phyloP scores from a whole-genome alignment of 208 protist genomes.

The Wallacemonas collosoma region DNA sequence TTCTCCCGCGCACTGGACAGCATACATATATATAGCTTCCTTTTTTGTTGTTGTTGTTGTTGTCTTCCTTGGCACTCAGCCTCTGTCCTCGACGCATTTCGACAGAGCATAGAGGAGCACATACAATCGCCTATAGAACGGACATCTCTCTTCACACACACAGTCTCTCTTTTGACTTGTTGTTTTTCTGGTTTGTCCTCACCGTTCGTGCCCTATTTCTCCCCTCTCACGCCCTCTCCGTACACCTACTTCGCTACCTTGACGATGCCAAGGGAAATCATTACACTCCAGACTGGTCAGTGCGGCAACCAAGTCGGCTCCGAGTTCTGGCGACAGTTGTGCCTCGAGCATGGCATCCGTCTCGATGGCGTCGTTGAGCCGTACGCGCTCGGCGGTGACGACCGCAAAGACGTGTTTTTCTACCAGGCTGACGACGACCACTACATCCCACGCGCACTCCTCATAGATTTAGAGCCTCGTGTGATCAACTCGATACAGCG shows the following conservation, averaged over 20 bases:
- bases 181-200: no score
- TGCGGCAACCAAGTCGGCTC: slow-evolving; percentile 97
- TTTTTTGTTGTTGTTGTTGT: no score
- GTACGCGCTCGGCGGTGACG: slow-evolving; percentile 92
- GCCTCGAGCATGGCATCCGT: slow-evolving; percentile 98
- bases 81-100: no score
- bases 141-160: no score
- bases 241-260: background rate
- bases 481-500: slow-evolving; percentile 96
- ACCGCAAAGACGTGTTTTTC: slow-evolving; percentile 99
- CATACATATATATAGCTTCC: no score
- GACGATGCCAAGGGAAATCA: slow-evolving; percentile 99
- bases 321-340: slow-evolving; percentile 99
- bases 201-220: background rate
- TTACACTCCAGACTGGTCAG: slow-evolving; percentile 99
- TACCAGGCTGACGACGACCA: slow-evolving; percentile 99
- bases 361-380: slow-evolving; percentile 95
- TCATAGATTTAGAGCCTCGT: slow-evolving; percentile 99
- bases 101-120: no score
- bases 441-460: slow-evolving; percentile 99
- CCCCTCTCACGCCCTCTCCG: slow-evolving; percentile 2
- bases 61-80: no score
- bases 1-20: no score
- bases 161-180: background rate
- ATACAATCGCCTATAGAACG: no score